Evolutionary conservation across 495 filamentous ascomycete species (phyloP), one percentile per base, ranked within the genome.

Genomic region (Talaromyces thailandensis): DNA sequence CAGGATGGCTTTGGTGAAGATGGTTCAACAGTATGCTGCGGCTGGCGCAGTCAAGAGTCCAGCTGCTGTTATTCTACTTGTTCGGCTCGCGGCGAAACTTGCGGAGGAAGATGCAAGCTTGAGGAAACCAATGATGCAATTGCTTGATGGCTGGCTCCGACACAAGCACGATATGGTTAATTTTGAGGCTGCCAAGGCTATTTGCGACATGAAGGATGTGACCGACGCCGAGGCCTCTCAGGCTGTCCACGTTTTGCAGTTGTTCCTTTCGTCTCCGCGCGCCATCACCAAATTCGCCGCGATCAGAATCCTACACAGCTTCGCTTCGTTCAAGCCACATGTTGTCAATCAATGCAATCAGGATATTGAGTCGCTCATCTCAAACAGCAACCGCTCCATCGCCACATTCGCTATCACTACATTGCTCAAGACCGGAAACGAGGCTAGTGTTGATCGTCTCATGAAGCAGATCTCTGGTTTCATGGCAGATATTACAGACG

Each of bases 141-240:
- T 97, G 70, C 81, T 97, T 72, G 93, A 97, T 76, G 91, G 93
- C 68, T 96, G 92, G 93, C 83, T 96, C 69, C 85, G 94, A 72
- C 93, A 99, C 74, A 99, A 99, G 85, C 92, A 92, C 70, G 94
- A 99, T 70, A 98, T 99, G 95, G 95, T 98, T 73, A 99, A 97
- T 76, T 98, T 99, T 68, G 94, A 99, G 77, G 94, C 94, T 58
- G 95, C 94, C 24, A 98, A 98, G 80, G 91, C 93, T 23, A 96
- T 99, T 71, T 95, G 92, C 74, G 89, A 93, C 67, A 87, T 98
- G 82, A 85, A 86, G 56, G 92, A 98, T 75, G 89, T 97, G 43
- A 91, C 89, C 43, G 95, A 99, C 69, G 86, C 85, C 50, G 94
- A 99, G 72, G 89, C 93, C 29, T 84, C 88, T 3, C 93, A 97